Conservation (phyloP, 805 yeast species). For the Hanseniaspora singularis region DNA sequence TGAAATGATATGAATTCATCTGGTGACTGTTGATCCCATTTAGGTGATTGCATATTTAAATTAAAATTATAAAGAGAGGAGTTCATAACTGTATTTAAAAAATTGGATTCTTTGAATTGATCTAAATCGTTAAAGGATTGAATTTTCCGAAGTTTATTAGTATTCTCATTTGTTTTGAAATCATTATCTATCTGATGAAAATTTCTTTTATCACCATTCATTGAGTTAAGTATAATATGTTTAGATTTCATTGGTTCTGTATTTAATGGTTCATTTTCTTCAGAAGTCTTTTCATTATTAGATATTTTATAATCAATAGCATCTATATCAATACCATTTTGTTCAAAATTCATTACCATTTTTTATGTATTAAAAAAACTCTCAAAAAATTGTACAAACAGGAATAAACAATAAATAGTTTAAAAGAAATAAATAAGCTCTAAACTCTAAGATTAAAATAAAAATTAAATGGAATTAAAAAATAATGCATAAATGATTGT, state of each 20-base stretch:
- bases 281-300: not conserved
- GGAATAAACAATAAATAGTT: too few species aligned
- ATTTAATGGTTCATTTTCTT: not conserved
- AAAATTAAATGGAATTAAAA: too few species aligned
- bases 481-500: too few species aligned
- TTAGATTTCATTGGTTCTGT: not conserved
- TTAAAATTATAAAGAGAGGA: too few species aligned
- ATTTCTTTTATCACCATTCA: not conserved
- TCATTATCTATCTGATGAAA: not conserved
- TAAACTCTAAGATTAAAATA: too few species aligned
- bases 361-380: not conserved
- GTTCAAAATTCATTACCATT: constrained; percentile 14
- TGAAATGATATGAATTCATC: not conserved
- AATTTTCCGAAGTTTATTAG: not conserved
- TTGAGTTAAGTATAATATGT: not conserved
- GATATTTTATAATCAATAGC: not conserved
- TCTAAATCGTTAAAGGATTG: not conserved
- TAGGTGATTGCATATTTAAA: too few species aligned
- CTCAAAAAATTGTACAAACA: not conserved
- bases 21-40: too few species aligned
- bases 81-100: not conserved
- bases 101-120: not conserved
- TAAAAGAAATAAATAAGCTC: too few species aligned
- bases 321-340: constrained; percentile 11
- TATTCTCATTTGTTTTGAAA: not conserved